Conservation (phyloP, 2,329 filamentous ascomycete genomes). For the Fusarium temperatum region DNA sequence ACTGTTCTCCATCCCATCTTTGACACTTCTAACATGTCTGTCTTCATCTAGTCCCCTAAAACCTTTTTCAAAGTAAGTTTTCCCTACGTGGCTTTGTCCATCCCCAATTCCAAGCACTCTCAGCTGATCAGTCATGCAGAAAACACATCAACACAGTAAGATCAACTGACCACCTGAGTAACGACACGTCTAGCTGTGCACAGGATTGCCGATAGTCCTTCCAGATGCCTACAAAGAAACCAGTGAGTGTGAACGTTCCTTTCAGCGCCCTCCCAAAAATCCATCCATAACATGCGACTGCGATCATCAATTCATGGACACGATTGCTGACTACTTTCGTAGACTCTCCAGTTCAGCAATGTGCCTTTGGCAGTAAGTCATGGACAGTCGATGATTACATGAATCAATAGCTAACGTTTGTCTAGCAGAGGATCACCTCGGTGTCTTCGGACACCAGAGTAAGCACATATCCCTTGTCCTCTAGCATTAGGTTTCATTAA, state of each 20-base stretch:
- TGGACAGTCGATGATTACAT: background rate
- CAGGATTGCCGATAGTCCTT: background rate
- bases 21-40: background rate
- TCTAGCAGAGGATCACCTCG: fast-evolving
- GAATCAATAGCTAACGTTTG: background rate
- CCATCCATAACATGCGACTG: background rate
- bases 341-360: fast-evolving
- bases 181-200: background rate
- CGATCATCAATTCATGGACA: background rate
- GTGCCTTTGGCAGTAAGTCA: background rate
- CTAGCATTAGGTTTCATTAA: background rate
- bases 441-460: fast-evolving
- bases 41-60: background rate
- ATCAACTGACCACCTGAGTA: background rate
- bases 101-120: background rate
- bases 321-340: background rate
- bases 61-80: background rate
- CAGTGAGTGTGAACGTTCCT: background rate
- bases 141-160: fast-evolving
- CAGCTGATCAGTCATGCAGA: background rate
- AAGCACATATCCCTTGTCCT: background rate
- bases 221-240: fast-evolving
- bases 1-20: background rate
- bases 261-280: background rate
- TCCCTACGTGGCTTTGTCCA: background rate